These are phyloP conservation scores for Akanthomyces dipterigenus DNA, from an alignment of 2,329 filamentous ascomycete species.

Conservation along the genomic window DNA sequence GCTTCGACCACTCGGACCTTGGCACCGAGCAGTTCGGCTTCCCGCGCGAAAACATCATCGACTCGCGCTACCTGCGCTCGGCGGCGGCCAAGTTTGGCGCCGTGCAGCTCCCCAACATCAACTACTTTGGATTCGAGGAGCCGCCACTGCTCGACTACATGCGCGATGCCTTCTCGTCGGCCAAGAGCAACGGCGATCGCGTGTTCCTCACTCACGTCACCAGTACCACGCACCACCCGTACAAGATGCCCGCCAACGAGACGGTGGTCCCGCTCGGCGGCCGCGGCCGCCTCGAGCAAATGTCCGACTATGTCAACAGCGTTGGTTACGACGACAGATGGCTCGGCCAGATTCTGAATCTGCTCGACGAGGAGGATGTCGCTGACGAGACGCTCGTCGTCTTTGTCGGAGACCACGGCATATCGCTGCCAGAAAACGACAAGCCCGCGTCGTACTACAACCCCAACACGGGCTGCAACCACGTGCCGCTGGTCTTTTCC, in stretches of 20 bases:
- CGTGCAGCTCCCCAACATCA: conserved; percentile 24
- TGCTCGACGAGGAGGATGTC: conserved; percentile 25
- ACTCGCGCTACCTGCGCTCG: conserved; percentile 23
- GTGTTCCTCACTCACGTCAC: conserved; percentile 30
- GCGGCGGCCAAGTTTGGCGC: conserved; percentile 22
- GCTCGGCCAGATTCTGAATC: conserved; percentile 24
- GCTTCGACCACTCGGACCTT: conserved; percentile 27
- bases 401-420: conserved; percentile 28
- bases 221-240: conserved; percentile 30
- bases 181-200: conserved; percentile 22
- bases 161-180: conserved; percentile 23
- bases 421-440: conserved; percentile 26
- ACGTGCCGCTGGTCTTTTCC: conserved; percentile 26
- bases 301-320: conserved; percentile 23
- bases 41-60: conserved; percentile 20
- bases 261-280: too few species aligned
- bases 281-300: too few species aligned
- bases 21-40: conserved; percentile 27
- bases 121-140: conserved; percentile 29
- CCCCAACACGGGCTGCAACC: conserved; percentile 25
- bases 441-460: conserved; percentile 27
- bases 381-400: conserved; percentile 28
- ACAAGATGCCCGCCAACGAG: conserved; percentile 22
- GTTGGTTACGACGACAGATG: conserved; percentile 27
- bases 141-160: conserved; percentile 26